Evolutionary conservation across 2,329 filamentous ascomycete genomes (phyloP), one percentile per base, ranked within the genome.

Genomic region (Nemania serpens): DNA sequence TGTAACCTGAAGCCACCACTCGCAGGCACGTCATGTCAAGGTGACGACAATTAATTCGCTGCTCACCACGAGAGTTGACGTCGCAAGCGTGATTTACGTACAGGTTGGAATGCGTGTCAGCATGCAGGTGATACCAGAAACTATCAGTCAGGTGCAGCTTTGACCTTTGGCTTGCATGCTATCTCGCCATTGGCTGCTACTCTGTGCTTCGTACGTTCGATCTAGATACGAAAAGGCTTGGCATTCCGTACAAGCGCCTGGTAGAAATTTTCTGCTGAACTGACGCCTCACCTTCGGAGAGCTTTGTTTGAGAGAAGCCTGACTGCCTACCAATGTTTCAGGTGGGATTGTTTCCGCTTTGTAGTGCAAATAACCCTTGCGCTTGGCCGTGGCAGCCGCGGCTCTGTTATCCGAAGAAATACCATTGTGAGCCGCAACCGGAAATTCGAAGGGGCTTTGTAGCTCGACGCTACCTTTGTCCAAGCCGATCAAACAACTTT

Each of bases 361-460:
- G 33, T 49, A 20, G 4, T 10, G 34, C 33, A 11, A 7, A 29
- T 29, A 29, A 22, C 39, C 41, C 39, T 36, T 52, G 29, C 17
- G 7, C 48, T 56, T 39, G 49, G 45, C 13, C 53, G 41, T 34
- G 10, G 13, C n/a, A 17, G n/a, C 4, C 9, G 55, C 25, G 58
- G 54, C 45, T 47, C 37, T 43, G 50, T 15, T 47, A 10, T 55
- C 61, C 53, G 42, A 56, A 52, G 51, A 39, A 39, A 39, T 17
- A 17, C 2, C 18, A 53, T 48, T 50, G 45, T n/a, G 29, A 50
- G 49, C 53, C 39, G 49, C 33, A 55, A 41, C 36, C 51, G 58
- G 59, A 58, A 53, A 64, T 64, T 59, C 47, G 25, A 37, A 64
- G 62, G 58, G 59, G 55, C 41, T 39, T 22, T 48, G 42, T 45